Percentiles rank a stretch among this genome's conserved stretches.
These are phyloP conservation scores for Penicillium ucsense DNA, from an alignment of 495 filamentous ascomycete genomes.

Conservation along the genomic window DNA sequence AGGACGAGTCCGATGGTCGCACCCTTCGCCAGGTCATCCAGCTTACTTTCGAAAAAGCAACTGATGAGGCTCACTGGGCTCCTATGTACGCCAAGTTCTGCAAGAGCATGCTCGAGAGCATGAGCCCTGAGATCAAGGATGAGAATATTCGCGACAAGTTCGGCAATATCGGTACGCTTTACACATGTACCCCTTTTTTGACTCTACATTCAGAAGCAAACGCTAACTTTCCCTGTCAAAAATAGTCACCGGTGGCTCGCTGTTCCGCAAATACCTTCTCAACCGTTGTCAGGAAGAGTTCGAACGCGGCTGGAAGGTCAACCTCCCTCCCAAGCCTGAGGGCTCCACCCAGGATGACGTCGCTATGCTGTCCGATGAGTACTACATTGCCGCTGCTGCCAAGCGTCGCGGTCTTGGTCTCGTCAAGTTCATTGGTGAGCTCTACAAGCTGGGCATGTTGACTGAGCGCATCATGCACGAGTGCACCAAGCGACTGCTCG, in stretches of 20 bases:
- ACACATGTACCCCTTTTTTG: not conserved
- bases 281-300: slow-evolving; percentile 99
- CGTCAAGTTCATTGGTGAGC: slow-evolving; percentile 97
- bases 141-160: slow-evolving; percentile 83
- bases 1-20: slow-evolving; percentile 87
- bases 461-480: slow-evolving; percentile 98
- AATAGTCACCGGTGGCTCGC: slow-evolving; percentile 70
- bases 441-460: slow-evolving; percentile 97
- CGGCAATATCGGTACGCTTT: slow-evolving; percentile 46
- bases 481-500: slow-evolving; percentile 92
- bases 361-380: slow-evolving; percentile 88
- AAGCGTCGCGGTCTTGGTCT: slow-evolving; percentile 96
- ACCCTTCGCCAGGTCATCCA: slow-evolving; percentile 97
- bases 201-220: no score
- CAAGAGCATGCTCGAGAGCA: slow-evolving; percentile 89
- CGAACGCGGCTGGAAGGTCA: slow-evolving; percentile 94
- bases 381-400: slow-evolving; percentile 89
- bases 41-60: slow-evolving; percentile 97
- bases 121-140: slow-evolving; percentile 92
- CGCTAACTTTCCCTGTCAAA: not conserved
- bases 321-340: slow-evolving; percentile 73
- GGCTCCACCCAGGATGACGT: slow-evolving; percentile 57
- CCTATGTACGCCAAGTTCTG: slow-evolving; percentile 99
- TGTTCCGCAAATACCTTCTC: slow-evolving; percentile 98
- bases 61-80: slow-evolving; percentile 97